Evolutionary conservation across 2,329 filamentous ascomycete species (phyloP), one percentile per base, ranked within the genome.

Genomic region (Aureobasidium sp.): DNA sequence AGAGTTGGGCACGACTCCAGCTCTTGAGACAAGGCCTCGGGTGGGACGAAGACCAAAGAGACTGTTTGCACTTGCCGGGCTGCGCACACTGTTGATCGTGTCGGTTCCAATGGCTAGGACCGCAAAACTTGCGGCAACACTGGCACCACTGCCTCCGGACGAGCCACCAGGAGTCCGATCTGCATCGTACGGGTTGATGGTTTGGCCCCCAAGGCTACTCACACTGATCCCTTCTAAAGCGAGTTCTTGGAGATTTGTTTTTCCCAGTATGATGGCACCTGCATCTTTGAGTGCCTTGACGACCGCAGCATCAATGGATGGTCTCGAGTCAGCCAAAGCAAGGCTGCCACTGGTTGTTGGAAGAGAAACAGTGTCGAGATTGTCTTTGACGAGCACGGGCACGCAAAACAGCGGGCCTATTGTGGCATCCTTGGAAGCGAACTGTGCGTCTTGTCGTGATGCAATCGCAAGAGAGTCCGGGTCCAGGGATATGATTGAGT

Each of bases 111-210:
- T 64, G 11, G 62, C 62, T 40, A 81, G 70, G 0, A 85, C 71
- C 1, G 77, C 78, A 53, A 85, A 75, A 19, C 74, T 79, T 2
- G 75, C 70, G 12, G 77, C 80, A 24, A 85, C 69, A 0, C 79
- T 80, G 0, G 79, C 80, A 0, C 79, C 81, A 1, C 79, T 81
- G 0, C 82, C 83, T 10, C 81, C 81, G 25, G 79, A 83, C 39
- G 77, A 81, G 1, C 82, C 83, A 3, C 82, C 83, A 0, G 82
- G 81, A 0, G 82, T 85, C n/a, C 85, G 76, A 0, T 73, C 74
- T 1, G 70, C 64, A 63, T 87, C 82, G 58, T 88, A 87, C 0
- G 83, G 81, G 62, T 85, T 85, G 56, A 79, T 63, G 0, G 81
- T 84, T 64, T 86, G 83, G 0, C 83, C 82, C 11, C 80, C 81